phyloP scores from a whole-genome alignment of 73 alveolate genomes.

The Stentor roeselii region DNA sequence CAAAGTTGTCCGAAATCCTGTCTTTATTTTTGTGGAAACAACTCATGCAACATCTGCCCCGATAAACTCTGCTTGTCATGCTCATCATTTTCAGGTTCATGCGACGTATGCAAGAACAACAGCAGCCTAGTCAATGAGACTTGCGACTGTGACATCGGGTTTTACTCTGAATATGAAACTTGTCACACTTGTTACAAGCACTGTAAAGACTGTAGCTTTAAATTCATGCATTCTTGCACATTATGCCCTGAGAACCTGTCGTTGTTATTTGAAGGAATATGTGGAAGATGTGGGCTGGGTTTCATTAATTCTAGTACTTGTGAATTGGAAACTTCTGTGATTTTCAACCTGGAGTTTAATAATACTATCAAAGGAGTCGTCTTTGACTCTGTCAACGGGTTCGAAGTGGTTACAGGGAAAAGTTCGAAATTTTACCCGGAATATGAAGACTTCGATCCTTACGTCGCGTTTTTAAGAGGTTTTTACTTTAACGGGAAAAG shows the following conservation, averaged over 20 bases:
- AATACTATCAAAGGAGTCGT: not conserved
- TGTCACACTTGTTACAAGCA: not conserved
- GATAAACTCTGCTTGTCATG: not conserved
- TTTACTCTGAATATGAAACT: not conserved
- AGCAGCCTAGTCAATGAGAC: not conserved
- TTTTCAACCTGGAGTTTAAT: not conserved
- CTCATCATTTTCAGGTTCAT: not conserved
- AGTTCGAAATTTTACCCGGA: not conserved
- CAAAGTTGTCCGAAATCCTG: not conserved
- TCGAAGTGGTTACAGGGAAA: not conserved
- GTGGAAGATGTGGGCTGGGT: not conserved
- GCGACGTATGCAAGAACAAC: not conserved
- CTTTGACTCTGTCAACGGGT: not conserved
- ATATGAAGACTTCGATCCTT: not conserved
- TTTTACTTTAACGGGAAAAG: not conserved
- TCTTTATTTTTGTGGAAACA: not conserved
- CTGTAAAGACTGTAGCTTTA: not conserved
- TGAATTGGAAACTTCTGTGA: not conserved
- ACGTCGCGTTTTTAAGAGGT: not conserved
- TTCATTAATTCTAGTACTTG: not conserved
- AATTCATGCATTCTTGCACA: not conserved
- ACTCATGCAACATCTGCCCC: not conserved
- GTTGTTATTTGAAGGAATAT: too few relatives aligned
- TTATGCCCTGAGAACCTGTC: not conserved
- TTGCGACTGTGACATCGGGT: not conserved